These are phyloP conservation scores for Fraxinus floribunda DNA, from an alignment of 305 asterid genomes.

Conservation along the genomic window DNA sequence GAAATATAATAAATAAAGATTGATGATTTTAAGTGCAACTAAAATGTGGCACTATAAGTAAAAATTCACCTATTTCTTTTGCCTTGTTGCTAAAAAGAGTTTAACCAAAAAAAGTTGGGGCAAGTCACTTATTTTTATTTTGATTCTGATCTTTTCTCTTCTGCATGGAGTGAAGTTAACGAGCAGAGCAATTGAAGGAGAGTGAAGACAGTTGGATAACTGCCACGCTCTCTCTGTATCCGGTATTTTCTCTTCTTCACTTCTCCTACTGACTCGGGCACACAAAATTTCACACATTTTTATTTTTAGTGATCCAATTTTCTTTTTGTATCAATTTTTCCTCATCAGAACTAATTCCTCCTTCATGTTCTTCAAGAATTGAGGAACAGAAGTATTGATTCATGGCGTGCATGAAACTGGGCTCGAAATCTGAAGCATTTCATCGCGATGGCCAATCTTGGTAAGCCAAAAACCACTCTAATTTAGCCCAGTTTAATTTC, in stretches of 20 bases:
- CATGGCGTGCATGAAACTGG: constrained; percentile 78
- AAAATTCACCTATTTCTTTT: neutral
- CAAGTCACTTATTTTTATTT: neutral
- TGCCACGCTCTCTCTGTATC: constrained; percentile 10
- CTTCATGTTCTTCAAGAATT: neutral
- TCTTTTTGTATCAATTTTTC: neutral
- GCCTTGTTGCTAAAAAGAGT: neutral
- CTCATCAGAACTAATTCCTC: neutral
- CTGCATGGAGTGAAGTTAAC: neutral
- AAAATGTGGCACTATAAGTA: neutral
- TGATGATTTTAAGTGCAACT: neutral
- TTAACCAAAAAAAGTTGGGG: neutral
- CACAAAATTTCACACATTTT: constrained; percentile 8
- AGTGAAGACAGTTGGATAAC: constrained; percentile 33
- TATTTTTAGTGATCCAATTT: neutral
- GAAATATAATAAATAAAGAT: neutral
- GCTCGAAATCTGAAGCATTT: constrained; percentile 82
- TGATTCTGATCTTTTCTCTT: neutral
- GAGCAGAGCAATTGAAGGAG: constrained; percentile 36
- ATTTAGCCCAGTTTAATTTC: neutral
- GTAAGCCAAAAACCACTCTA: constrained; percentile 27
- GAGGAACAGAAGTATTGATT: neutral
- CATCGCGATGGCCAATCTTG: constrained; percentile 73
- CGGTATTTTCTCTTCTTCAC: constrained; percentile 26
- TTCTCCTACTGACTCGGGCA: constrained; percentile 47